A percentile compares a stretch with the other conserved stretches of the same genome.
phyloP scores from a whole-genome alignment of 805 yeast genomes.

The Yamadazyma insecticola region DNA sequence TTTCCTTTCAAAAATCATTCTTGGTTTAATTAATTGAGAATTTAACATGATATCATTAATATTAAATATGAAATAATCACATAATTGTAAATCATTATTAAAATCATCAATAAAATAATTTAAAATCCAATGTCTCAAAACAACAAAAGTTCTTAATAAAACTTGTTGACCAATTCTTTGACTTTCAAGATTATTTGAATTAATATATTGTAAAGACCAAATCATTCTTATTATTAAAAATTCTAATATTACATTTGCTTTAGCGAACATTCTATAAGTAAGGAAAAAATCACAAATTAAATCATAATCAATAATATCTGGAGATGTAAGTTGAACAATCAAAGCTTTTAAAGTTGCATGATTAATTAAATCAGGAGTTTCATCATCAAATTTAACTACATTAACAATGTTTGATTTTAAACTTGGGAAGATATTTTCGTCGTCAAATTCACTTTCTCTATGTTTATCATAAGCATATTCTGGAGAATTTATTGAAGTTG shows the following conservation, averaged over 20 bases:
- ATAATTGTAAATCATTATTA: conserved; percentile 23
- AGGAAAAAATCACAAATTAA: conserved; percentile 82
- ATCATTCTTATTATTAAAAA: conserved; percentile 59
- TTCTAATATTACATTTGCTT: conserved; percentile 54
- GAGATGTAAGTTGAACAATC: conserved; percentile 63
- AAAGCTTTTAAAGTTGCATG: conserved; percentile 42
- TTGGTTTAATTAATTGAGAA: conserved; percentile 21
- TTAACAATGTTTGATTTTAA: conserved; percentile 14
- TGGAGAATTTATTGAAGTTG: conserved; percentile 2
- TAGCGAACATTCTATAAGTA: conserved; percentile 69
- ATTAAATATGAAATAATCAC: conserved; percentile 46
- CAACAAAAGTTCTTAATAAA: conserved; percentile 78
- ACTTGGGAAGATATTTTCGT: conserved; percentile 29
- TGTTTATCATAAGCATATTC: conserved; percentile 14
- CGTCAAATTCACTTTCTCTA: conserved; percentile 35
- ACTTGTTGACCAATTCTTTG: conserved; percentile 56
- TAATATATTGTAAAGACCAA: conserved; percentile 60
- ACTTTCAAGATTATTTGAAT: conserved; percentile 19
- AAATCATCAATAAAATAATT: conserved; percentile 86
- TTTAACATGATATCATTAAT: conserved; percentile 33
- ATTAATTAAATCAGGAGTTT: conserved; percentile 27
- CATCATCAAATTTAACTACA: conserved; percentile 31
- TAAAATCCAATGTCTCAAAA: conserved; percentile 82
- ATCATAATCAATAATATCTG: conserved; percentile 70
- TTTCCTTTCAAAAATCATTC: conserved; percentile 32